Percentiles rank a stretch among this genome's conserved stretches.
Evolutionary conservation across 345 rosid genomes (phyloP).

Genomic region (Nephelium lappaceum): DNA sequence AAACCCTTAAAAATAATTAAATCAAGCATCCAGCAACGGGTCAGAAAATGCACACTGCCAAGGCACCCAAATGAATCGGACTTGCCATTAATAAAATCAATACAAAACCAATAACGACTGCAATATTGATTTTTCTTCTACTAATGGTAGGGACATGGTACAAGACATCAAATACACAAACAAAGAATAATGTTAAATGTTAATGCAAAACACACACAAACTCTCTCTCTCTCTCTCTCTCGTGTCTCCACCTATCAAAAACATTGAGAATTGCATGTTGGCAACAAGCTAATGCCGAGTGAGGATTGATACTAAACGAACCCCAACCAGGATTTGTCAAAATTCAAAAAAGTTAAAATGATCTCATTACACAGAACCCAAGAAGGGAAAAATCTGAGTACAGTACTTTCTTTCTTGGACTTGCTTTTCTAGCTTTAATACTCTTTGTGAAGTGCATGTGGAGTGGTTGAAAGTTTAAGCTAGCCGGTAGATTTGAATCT

Average conservation of each 20-base stretch:
- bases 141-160: slow-evolving; percentile 25
- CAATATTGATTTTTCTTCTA: slow-evolving; percentile 8
- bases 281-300: not conserved
- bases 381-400: not conserved
- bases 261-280: slow-evolving; percentile 7
- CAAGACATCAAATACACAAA: slow-evolving; percentile 19
- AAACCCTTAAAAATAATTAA: slow-evolving; percentile 2
- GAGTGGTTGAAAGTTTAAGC: slow-evolving; percentile 32
- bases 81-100: not conserved
- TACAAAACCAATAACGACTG: slow-evolving; percentile 7
- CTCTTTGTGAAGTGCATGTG: slow-evolving; percentile 32
- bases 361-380: slow-evolving; percentile 8
- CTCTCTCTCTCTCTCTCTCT: not conserved
- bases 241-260: slow-evolving; percentile 9
- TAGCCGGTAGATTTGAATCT: slow-evolving; percentile 31
- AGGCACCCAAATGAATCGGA: slow-evolving; percentile 18
- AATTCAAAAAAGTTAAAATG: slow-evolving; percentile 3
- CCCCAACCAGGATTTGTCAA: slow-evolving; percentile 13
- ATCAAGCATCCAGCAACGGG: not conserved
- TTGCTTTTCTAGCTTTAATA: not conserved
- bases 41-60: slow-evolving; percentile 22
- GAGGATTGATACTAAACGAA: slow-evolving; percentile 10
- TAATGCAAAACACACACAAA: not conserved
- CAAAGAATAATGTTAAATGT: not conserved
- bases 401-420: not conserved